Conservation (phyloP, 768 basidiomycete species). For the Scleroderma citrinum region DNA sequence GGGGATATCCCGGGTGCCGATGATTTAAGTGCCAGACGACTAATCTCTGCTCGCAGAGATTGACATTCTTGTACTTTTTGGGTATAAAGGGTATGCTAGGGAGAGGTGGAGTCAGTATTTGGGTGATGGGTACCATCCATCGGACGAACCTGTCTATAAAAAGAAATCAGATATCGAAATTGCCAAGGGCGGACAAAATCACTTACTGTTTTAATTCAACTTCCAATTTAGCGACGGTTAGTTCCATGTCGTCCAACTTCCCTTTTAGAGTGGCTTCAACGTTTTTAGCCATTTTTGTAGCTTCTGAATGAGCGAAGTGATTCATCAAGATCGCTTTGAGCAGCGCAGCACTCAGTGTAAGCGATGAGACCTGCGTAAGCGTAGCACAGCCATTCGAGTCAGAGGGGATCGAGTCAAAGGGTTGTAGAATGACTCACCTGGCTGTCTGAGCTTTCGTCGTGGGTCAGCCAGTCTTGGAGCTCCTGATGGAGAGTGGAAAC, state of each 20-base stretch:
- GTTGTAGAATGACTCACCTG: constrained; percentile 43
- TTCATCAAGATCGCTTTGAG: constrained; percentile 81
- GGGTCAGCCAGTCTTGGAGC: constrained; percentile 67
- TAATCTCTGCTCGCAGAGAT: constrained; percentile 59
- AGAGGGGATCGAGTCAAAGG: not conserved
- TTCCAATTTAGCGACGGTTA: constrained; percentile 53
- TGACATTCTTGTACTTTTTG: constrained; percentile 71
- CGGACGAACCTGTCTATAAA: constrained; percentile 47
- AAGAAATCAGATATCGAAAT: constrained; percentile 14
- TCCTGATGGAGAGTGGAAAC: constrained; percentile 73
- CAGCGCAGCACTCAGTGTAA: constrained; percentile 71
- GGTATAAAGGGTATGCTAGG: constrained; percentile 52
- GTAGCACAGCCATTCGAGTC: constrained; percentile 8
- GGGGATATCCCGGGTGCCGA: constrained; percentile 20
- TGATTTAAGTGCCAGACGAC: constrained; percentile 39
- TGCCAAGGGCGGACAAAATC: constrained; percentile 3
- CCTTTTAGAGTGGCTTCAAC: constrained; percentile 56
- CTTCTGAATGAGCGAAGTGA: constrained; percentile 74
- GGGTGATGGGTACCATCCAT: constrained; percentile 3
- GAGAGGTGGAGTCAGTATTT: constrained; percentile 13
- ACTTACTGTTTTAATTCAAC: constrained; percentile 68
- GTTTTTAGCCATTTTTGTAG: constrained; percentile 58
- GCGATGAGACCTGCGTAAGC: constrained; percentile 48
- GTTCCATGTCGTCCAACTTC: constrained; percentile 62
- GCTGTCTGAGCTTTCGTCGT: constrained; percentile 53